Percentiles rank a stretch among this genome's conserved stretches.
These are phyloP conservation scores for Pilatotrama ljubarskyi DNA, from an alignment of 768 basidiomycete genomes.

Conservation along the genomic window DNA sequence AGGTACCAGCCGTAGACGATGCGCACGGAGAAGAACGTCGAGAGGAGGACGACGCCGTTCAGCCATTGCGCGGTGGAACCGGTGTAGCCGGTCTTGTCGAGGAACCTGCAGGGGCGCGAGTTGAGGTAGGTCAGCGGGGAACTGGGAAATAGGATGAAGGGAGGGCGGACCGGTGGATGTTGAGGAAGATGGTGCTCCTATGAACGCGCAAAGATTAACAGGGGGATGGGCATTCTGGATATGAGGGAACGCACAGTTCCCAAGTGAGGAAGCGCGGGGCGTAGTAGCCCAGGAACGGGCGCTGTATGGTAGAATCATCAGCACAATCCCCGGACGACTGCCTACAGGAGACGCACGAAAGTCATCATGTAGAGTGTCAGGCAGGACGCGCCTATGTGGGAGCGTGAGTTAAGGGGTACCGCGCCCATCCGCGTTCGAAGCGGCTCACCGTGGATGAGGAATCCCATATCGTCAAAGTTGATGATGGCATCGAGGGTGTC, in stretches of 20 bases:
- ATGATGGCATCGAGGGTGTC: conserved; percentile 70
- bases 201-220: background rate
- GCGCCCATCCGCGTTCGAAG: no score
- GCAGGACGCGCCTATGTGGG: conserved; percentile 56
- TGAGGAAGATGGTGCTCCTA: conserved; percentile 84
- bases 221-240: no score
- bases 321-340: background rate
- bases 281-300: conserved; percentile 78
- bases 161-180: conserved; percentile 73
- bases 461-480: conserved; percentile 69
- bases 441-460: conserved; percentile 69
- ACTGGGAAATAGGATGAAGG: background rate
- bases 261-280: conserved; percentile 77
- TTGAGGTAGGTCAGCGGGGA: background rate
- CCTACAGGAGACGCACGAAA: conserved; percentile 56
- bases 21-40: conserved; percentile 68
- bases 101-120: conserved; percentile 48
- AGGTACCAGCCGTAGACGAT: conserved; percentile 67
- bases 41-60: conserved; percentile 69
- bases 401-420: background rate
- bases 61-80: conserved; percentile 66
- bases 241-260: conserved; percentile 58
- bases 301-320: conserved; percentile 29
- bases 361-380: conserved; percentile 62
- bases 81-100: conserved; percentile 75